Evolutionary conservation across 2,329 filamentous ascomycete genomes (phyloP), one percentile per base, ranked within the genome.

Genomic region (Ophiostoma montium): DNA sequence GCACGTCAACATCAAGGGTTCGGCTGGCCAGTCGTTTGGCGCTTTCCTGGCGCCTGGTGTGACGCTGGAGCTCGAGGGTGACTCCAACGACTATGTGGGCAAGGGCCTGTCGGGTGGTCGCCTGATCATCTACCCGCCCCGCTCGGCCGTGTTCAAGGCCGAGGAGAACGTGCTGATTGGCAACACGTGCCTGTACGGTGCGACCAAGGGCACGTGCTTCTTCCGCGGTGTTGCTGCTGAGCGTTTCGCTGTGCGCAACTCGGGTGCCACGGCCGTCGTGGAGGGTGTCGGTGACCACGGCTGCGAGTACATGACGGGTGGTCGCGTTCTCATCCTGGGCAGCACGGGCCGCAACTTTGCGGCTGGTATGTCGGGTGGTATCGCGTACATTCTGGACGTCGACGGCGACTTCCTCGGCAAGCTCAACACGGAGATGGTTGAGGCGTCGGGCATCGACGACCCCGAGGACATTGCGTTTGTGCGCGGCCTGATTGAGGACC

Each of bases 261-360:
- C 90, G 1, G 90, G 90, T 68, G 90, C 86, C 46, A 94, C 83
- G 27, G 88, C 90, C n/a, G 86, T 96, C 56, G 89, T 95, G 54
- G 90, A 96, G 68, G 90, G 90, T 68, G 78, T 94, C 56, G 90
- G 90, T 73, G 90, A 96, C 65, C 90, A 96, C 64, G 86, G 87
- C 54, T 95, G 89, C 63, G 90, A 96, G 74, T 96, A 96, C 76
- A 96, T 96, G 90, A 95, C 90, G 60, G 90, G 90, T 63, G 90
- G 90, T 62, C 86, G 89, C 62, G 75, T 95, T 46, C 71, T 96
- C 55, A 76, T 94, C 60, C 76, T 96, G 44, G 90, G 90, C 51
- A 80, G 78, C 60, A 95, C 88, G 62, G 90, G 90, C 42, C 89
- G 90, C 59, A 96, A 96, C 74, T 96, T 96, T 62, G 90, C 89